Evolutionary conservation across 176 grass and related monocot genomes (phyloP).

Genomic region (Echinochloa phyllopogon): DNA sequence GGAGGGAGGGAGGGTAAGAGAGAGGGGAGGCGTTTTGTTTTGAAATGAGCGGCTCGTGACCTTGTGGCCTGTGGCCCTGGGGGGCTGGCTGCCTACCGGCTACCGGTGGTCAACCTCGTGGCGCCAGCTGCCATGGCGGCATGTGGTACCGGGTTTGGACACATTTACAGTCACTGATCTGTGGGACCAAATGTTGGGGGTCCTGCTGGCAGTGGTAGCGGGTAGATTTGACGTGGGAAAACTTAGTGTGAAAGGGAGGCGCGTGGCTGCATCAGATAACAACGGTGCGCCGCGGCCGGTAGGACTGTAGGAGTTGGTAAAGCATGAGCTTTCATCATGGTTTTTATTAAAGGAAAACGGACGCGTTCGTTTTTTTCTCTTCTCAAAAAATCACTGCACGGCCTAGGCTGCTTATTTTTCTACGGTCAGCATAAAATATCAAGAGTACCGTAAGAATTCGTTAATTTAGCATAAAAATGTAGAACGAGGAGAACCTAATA

Average conservation of each 20-base stretch:
- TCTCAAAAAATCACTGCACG: background rate
- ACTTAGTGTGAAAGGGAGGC: background rate
- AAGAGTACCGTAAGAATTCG: background rate
- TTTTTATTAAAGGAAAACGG: background rate
- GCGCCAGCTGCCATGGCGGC: background rate
- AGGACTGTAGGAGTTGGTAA: background rate
- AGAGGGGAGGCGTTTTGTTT: slow-evolving; percentile 13
- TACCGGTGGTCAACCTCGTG: slow-evolving; percentile 26
- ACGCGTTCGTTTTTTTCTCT: background rate
- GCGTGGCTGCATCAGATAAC: background rate
- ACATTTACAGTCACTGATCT: fast-evolving
- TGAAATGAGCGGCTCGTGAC: slow-evolving; percentile 38
- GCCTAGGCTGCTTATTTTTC: background rate
- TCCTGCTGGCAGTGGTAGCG: fast-evolving
- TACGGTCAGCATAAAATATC: background rate
- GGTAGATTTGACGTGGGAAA: too few species aligned
- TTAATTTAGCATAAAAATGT: background rate
- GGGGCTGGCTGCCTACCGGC: slow-evolving; percentile 9
- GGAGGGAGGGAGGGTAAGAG: background rate
- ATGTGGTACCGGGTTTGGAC: fast-evolving
- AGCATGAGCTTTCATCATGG: background rate
- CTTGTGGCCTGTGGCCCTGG: slow-evolving; percentile 1
- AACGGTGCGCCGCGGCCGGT: slow-evolving; percentile 24
- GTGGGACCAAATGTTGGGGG: fast-evolving
- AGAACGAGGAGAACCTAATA: background rate